Evolutionary conservation across 225 moss, liverwort and hornwort species (phyloP), one percentile per base, ranked within the genome.

Genomic region (Physcomitrium patens): DNA sequence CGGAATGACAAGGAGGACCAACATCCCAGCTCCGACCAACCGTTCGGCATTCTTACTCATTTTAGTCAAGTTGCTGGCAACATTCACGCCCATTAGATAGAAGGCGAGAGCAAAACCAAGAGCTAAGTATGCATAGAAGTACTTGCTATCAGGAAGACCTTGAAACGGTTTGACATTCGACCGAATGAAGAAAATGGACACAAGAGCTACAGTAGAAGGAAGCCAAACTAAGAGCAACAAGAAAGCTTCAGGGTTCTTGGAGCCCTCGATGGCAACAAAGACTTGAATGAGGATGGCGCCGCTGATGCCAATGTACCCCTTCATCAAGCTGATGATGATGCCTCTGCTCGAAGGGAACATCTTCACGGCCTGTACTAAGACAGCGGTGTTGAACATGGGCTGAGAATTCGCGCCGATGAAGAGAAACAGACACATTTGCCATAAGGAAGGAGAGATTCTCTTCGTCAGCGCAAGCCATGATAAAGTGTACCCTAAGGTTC

Each of bases 291-390:
- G 86, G 23, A 94, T 94, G 11, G 96, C 94, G 15, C 94, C 91
- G 66, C 94, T 94, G 50, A 96, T 83, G 17, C 94, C 94, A 23
- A 94, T 88, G 75, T 89, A 92, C 0, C 94, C 94, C 76, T 96
- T 96, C 81, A 96, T 73, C 2, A 96, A 80, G 26, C 89, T 89
- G 10, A 94, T 87, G 8, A 94, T 80, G 0, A 89, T 69, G 1
- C 92, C 96, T 20, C 88, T 78, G 24, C 77, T 77, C 3, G 83
- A 66, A 0, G 94, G 80, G 63, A 96, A 96, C 85, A 92, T 88
- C 65, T 92, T 82, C 70, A 96, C 80, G 17, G 89, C 92, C 2
- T 92, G 92, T 24, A 94, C 91, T 1, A 96, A 48, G 10, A 83
- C 83, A 19, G 86, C 86, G 1, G 89, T 86, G 71, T 89, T 89